Percentiles rank a stretch among this genome's conserved stretches.
Conservation (phyloP, 1,284 basidiomycete genomes). For the Ustilago nuda region DNA sequence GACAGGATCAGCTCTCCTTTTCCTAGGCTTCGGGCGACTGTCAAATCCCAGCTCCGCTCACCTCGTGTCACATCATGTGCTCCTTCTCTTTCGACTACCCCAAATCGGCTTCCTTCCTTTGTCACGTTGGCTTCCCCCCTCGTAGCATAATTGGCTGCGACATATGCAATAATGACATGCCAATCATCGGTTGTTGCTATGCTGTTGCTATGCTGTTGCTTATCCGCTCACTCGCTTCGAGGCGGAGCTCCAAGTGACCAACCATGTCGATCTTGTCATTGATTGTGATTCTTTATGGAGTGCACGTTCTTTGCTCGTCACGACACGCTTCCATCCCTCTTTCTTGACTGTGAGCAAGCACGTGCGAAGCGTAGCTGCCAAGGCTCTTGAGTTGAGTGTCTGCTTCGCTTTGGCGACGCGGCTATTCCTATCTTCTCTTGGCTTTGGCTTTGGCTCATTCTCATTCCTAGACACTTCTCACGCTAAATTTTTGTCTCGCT, state of each 20-base stretch:
- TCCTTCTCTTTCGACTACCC: not conserved
- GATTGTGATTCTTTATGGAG: not conserved
- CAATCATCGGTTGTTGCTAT: too few species aligned
- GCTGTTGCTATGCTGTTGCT: not conserved
- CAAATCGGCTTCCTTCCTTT: too few species aligned
- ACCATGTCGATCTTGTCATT: constrained; percentile 4
- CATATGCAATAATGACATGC: not conserved
- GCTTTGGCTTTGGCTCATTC: not conserved
- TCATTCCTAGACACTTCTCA: constrained; percentile 23
- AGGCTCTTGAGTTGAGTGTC: constrained; percentile 4
- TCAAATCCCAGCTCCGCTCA: constrained; percentile 3
- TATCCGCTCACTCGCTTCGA: not conserved
- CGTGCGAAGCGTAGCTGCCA: constrained; percentile 3
- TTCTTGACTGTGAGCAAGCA: not conserved
- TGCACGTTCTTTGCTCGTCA: not conserved
- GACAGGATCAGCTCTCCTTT: not conserved
- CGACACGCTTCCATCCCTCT: not conserved
- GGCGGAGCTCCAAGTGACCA: not conserved
- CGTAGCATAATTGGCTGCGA: not conserved
- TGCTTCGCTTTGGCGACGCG: not conserved
- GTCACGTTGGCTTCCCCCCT: too few species aligned
- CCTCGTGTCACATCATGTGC: constrained; percentile 7
- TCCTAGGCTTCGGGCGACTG: constrained; percentile 2
- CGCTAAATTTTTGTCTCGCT: not conserved
- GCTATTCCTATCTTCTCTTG: not conserved